Percentiles rank a stretch among this genome's conserved stretches.
Conservation (phyloP, 768 basidiomycete species). For the Ramaria rubella region DNA sequence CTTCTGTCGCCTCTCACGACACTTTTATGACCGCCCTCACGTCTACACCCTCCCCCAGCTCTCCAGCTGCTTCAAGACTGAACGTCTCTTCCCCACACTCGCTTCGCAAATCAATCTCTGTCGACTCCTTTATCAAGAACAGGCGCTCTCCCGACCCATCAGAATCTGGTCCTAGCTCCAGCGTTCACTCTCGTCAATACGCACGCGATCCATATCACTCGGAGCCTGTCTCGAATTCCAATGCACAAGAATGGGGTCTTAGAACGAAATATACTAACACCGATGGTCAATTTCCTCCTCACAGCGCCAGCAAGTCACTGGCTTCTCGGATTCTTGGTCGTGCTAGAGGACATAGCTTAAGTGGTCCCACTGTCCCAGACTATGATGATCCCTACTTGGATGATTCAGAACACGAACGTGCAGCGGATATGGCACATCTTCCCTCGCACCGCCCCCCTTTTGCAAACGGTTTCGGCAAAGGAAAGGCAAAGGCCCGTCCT, state of each 20-base stretch:
- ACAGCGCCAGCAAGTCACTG: background rate
- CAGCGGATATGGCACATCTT: constrained; percentile 5
- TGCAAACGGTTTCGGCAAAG: background rate
- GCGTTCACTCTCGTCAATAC: background rate
- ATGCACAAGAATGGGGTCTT: background rate
- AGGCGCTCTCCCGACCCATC: constrained; percentile 23
- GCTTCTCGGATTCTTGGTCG: constrained; percentile 9
- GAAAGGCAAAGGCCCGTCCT: background rate
- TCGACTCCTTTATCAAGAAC: constrained; percentile 62
- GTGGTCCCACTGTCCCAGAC: background rate
- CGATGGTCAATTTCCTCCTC: background rate
- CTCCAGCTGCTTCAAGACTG: constrained; percentile 23
- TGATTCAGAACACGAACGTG: constrained; percentile 9
- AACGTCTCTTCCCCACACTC: constrained; percentile 28
- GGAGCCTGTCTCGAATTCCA: background rate
- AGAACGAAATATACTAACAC: background rate
- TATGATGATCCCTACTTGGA: constrained; percentile 10
- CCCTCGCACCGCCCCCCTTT: constrained; percentile 4
- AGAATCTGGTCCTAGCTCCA: constrained; percentile 7
- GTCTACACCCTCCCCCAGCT: constrained; percentile 21
- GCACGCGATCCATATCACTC: background rate
- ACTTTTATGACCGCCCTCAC: constrained; percentile 35
- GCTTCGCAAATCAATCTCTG: constrained; percentile 70
- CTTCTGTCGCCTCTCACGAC: constrained; percentile 31
- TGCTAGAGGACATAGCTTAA: constrained; percentile 10